phyloP scores from a whole-genome alignment of 1,284 basidiomycete species.

The Stygiomarasmius scandens region DNA sequence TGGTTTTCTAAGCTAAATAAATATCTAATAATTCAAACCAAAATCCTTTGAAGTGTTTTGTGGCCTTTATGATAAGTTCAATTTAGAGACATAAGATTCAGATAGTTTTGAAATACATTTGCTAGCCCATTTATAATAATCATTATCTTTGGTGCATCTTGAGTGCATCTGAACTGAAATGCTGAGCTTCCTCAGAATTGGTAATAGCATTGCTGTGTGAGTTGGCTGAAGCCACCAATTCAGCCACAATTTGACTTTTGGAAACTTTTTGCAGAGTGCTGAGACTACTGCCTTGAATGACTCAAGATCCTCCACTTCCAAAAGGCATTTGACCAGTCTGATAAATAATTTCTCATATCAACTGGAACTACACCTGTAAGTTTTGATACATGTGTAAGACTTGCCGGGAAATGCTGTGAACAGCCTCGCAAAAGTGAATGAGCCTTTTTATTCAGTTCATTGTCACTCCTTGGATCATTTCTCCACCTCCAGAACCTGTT shows the following conservation, averaged over 20 bases:
- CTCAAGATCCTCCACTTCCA: background rate
- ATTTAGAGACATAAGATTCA: too few relatives aligned
- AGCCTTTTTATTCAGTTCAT: conserved; percentile 12
- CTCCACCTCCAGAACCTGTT: background rate
- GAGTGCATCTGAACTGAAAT: too few relatives aligned
- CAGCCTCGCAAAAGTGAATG: conserved; percentile 11
- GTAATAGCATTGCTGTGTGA: conserved; percentile 27
- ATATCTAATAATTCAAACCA: too few relatives aligned
- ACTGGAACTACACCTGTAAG: conserved; percentile 4
- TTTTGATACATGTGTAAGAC: background rate
- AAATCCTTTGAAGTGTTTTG: too few relatives aligned
- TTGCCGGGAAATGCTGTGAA: conserved; percentile 4
- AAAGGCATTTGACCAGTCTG: background rate
- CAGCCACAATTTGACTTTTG: conserved; percentile 20
- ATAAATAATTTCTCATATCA: background rate
- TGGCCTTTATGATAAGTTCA: too few relatives aligned
- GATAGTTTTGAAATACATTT: too few relatives aligned
- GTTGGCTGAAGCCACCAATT: conserved; percentile 23
- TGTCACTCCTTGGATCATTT: background rate
- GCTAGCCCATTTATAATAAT: too few relatives aligned
- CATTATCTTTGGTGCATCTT: too few relatives aligned
- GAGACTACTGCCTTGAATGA: background rate
- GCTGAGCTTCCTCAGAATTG: conserved; percentile 31
- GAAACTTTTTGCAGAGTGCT: conserved; percentile 10
- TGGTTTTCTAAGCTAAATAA: too few relatives aligned